Percentiles rank a stretch among this genome's conserved stretches.
Conservation (phyloP, 306 rosid species). For the Glycine tomentella region DNA sequence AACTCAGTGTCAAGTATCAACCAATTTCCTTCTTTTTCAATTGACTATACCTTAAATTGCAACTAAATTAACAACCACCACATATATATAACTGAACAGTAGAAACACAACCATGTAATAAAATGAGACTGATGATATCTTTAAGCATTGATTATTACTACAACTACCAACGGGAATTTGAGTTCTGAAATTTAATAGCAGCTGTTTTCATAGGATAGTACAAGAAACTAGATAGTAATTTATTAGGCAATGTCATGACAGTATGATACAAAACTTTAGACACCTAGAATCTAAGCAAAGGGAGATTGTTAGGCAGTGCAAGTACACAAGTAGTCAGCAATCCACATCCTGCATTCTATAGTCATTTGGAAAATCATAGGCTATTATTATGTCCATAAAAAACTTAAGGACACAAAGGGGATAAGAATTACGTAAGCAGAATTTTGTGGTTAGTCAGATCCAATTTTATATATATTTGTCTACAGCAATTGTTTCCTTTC, state of each 20-base stretch:
- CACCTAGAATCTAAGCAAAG: constrained; percentile 31
- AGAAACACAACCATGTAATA: background rate
- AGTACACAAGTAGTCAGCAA: background rate
- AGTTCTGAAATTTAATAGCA: constrained; percentile 16
- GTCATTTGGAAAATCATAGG: background rate
- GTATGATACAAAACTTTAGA: background rate
- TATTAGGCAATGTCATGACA: constrained; percentile 1
- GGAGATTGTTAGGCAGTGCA: background rate
- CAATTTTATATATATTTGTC: background rate
- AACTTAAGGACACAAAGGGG: background rate
- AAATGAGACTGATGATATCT: constrained; percentile 2
- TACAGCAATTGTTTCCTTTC: background rate
- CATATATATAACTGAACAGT: background rate
- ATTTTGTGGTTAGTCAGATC: background rate
- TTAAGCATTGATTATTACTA: too few species aligned
- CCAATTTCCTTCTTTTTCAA: constrained; percentile 7
- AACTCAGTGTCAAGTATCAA: background rate
- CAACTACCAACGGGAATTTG: constrained; percentile 7
- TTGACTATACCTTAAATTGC: background rate
- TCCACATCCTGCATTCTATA: background rate
- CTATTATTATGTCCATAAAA: background rate
- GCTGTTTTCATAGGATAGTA: background rate
- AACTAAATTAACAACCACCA: background rate
- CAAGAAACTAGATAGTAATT: background rate
- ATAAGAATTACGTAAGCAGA: background rate